Evolutionary conservation across 139 green algal species (phyloP).

Genomic region (Marvania coccoides): DNA sequence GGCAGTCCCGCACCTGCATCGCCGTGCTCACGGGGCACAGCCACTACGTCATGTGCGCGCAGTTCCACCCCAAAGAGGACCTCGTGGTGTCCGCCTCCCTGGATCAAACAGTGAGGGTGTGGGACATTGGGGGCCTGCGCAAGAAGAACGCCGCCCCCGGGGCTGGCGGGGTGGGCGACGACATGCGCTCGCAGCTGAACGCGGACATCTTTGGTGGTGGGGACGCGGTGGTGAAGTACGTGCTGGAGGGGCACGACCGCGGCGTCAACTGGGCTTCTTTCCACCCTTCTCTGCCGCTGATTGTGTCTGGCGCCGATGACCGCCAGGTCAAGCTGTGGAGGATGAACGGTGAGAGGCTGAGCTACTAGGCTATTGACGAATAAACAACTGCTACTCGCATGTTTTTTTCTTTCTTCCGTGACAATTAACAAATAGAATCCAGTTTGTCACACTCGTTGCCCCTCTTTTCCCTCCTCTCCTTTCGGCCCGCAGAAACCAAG

Average conservation of each 20-base stretch:
- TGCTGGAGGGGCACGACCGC: constrained; percentile 97
- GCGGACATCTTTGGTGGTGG: constrained; percentile 94
- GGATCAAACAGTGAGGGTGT: constrained; percentile 97
- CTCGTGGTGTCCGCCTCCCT: constrained; percentile 74
- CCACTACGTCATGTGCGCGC: constrained; percentile 99
- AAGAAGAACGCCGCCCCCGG: constrained; percentile 84
- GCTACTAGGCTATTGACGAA: background rate
- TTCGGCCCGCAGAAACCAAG: constrained; percentile 79
- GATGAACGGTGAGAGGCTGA: constrained; percentile 81
- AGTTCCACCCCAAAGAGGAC: constrained; percentile 97
- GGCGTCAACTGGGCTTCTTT: constrained; percentile 99
- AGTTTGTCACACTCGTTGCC: background rate
- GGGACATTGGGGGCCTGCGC: constrained; percentile 93
- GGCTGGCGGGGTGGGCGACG: constrained; percentile 40
- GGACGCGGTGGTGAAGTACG: constrained; percentile 98
- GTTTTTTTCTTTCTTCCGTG: background rate
- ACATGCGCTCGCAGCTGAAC: constrained; percentile 82
- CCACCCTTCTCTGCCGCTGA: constrained; percentile 95
- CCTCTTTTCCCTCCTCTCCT: background rate
- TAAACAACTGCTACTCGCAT: background rate
- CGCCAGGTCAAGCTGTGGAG: constrained; percentile 98
- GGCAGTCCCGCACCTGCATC: constrained; percentile 93
- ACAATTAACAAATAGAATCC: background rate
- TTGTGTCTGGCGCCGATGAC: constrained; percentile 98
- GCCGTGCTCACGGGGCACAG: constrained; percentile 98